Evolutionary conservation across 192 early-diverging fungal genomes (phyloP).

Genomic region (Cetraspora pellucida): DNA sequence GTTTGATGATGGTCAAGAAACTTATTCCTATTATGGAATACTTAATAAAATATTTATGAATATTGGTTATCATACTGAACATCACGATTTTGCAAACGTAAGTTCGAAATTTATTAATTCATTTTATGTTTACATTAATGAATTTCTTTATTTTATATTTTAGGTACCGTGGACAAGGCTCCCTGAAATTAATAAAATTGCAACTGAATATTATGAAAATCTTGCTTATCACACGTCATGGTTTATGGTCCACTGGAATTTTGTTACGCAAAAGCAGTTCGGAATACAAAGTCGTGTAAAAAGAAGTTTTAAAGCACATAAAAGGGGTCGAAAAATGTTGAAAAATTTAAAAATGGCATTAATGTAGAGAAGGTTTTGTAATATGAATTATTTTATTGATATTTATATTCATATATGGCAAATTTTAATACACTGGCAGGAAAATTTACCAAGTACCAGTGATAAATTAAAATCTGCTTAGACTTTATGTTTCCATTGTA

Average conservation of each 20-base stretch:
- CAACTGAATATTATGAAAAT: conserved; percentile 89
- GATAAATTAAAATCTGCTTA: no score
- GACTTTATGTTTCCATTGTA: no score
- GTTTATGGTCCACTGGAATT: conserved; percentile 81
- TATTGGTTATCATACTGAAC: conserved; percentile 98
- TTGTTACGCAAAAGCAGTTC: conserved; percentile 71
- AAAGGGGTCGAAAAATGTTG: conserved; percentile 70
- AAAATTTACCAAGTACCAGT: no score
- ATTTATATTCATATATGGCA: no score
- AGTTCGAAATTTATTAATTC: no score
- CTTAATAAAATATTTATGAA: conserved; percentile 89
- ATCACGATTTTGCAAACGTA: conserved; percentile 84
- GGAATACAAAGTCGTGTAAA: conserved; percentile 84
- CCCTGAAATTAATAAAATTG: conserved; percentile 75
- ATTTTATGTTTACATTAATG: neutral
- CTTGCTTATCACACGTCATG: conserved; percentile 85
- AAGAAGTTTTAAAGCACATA: conserved; percentile 70
- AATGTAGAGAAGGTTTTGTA: neutral
- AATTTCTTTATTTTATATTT: neutral
- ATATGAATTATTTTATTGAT: no score
- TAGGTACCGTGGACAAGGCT: conserved; percentile 85
- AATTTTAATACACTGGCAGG: no score
- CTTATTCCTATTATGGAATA: conserved; percentile 95
- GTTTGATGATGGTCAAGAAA: conserved; percentile 91
- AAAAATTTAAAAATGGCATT: conserved; percentile 40